Percentiles rank a stretch among this genome's conserved stretches.
These are phyloP conservation scores for Pythium volutum DNA, from an alignment of 352 stramenopile species.

Conservation along the genomic window DNA sequence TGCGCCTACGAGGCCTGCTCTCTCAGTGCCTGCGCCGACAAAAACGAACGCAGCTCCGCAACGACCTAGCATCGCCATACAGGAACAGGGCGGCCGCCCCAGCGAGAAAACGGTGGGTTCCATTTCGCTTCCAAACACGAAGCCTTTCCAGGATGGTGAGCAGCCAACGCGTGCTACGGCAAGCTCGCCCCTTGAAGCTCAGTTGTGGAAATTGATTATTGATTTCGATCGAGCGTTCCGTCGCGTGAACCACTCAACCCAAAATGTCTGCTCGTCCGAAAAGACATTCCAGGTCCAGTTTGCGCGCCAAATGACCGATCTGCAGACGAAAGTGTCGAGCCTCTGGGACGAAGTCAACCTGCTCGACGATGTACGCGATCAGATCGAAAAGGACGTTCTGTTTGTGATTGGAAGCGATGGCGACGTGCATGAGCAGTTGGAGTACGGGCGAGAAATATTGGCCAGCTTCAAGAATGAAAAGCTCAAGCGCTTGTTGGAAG, in stretches of 20 bases:
- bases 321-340: conserved; percentile 36
- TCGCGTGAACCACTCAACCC: conserved; percentile 41
- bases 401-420: conserved; percentile 78
- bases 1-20: not conserved
- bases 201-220: conserved; percentile 69
- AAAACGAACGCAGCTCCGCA: conserved; percentile 2
- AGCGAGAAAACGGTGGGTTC: not conserved
- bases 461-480: conserved; percentile 61
- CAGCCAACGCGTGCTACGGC: conserved; percentile 24
- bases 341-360: conserved; percentile 53
- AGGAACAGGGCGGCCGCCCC: not conserved
- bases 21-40: not conserved
- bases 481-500: conserved; percentile 57
- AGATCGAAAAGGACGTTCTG: conserved; percentile 66
- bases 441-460: conserved; percentile 69
- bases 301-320: conserved; percentile 21
- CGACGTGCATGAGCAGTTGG: conserved; percentile 72
- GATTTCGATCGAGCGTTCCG: conserved; percentile 65
- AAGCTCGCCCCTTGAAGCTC: conserved; percentile 47
- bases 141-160: conserved; percentile 2
- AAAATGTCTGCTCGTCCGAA: conserved; percentile 39
- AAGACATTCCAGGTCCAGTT: conserved; percentile 28
- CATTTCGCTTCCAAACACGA: conserved; percentile 4
- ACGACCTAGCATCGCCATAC: not conserved
- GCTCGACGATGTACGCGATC: conserved; percentile 53